Conservation (phyloP, 2,329 filamentous ascomycete species). For the Xylaria polymorpha region DNA sequence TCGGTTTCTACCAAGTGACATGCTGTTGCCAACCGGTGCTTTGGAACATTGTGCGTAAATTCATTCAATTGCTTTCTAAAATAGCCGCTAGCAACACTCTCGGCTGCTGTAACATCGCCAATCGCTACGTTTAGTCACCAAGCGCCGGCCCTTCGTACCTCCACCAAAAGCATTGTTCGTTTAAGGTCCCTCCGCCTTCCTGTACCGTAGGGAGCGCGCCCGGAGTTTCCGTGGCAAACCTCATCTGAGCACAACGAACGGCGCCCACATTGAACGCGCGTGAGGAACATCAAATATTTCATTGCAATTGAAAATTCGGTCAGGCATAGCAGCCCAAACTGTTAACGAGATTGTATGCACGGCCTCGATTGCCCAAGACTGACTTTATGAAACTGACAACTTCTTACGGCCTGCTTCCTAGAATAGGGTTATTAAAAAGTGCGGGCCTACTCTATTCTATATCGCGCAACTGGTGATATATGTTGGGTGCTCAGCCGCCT, state of each 20-base stretch:
- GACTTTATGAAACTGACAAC: not conserved
- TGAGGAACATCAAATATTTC: not conserved
- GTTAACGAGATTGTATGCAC: not conserved
- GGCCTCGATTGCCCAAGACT: not conserved
- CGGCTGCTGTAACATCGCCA: not conserved
- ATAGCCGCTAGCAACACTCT: not conserved
- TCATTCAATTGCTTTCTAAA: slow-evolving; percentile 21
- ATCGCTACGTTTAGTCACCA: not conserved
- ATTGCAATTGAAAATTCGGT: not conserved
- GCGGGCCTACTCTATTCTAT: not conserved
- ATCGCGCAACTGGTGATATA: not conserved
- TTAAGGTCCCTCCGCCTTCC: not conserved
- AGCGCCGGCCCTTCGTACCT: not conserved
- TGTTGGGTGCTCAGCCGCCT: not conserved
- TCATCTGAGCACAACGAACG: not conserved
- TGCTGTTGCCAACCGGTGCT: not conserved
- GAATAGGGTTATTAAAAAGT: not conserved
- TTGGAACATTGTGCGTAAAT: slow-evolving; percentile 3
- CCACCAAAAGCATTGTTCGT: not conserved
- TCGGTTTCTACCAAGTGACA: not conserved
- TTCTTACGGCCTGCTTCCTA: not conserved
- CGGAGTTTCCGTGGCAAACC: not conserved
- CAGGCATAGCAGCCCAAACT: not conserved
- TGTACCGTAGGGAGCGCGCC: not conserved
- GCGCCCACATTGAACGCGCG: not conserved